Evolutionary conservation across 2,329 filamentous ascomycete species (phyloP).

Genomic region (Trichoderma endophyticum): DNA sequence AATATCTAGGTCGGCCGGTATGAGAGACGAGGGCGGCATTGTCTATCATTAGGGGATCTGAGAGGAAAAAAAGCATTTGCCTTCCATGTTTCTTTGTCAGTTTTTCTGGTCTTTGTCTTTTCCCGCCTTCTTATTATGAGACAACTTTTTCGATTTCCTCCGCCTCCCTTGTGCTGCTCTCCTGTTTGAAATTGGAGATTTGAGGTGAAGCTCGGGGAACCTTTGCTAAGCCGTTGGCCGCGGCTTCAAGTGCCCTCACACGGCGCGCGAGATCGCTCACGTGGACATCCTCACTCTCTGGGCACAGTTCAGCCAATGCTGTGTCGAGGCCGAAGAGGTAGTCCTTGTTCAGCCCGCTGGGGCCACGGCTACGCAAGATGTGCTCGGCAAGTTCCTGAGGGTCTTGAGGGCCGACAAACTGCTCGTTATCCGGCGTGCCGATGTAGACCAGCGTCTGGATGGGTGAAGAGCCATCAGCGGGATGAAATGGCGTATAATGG

Average conservation of each 20-base stretch:
- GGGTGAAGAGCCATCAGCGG: conserved; percentile 36
- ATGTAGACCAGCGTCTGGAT: conserved; percentile 79
- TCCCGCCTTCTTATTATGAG: neutral
- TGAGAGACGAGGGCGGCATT: conserved; percentile 11
- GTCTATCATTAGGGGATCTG: conserved; percentile 15
- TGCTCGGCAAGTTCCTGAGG: conserved; percentile 74
- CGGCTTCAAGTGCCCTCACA: conserved; percentile 57
- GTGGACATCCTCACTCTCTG: conserved; percentile 78
- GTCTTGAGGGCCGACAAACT: conserved; percentile 84
- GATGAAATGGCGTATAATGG: conserved; percentile 80
- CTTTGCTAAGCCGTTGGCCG: conserved; percentile 18
- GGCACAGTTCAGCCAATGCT: conserved; percentile 68
- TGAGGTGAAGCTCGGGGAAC: conserved; percentile 18
- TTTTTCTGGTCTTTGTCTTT: conserved; percentile 12
- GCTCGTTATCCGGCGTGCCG: conserved; percentile 85
- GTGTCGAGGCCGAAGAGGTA: conserved; percentile 80
- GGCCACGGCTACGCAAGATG: conserved; percentile 72
- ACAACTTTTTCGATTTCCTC: conserved; percentile 30
- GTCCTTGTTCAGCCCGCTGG: conserved; percentile 85
- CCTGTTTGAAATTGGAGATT: conserved; percentile 25
- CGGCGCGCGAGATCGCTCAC: conserved; percentile 75
- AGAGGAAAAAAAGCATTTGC: conserved; percentile 14
- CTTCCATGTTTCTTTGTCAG: conserved; percentile 14
- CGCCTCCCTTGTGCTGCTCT: conserved; percentile 29
- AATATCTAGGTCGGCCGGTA: conserved; percentile 13